These are phyloP conservation scores for Triticum urartu DNA, from an alignment of 176 grass and related monocot genomes.

Conservation along the genomic window DNA sequence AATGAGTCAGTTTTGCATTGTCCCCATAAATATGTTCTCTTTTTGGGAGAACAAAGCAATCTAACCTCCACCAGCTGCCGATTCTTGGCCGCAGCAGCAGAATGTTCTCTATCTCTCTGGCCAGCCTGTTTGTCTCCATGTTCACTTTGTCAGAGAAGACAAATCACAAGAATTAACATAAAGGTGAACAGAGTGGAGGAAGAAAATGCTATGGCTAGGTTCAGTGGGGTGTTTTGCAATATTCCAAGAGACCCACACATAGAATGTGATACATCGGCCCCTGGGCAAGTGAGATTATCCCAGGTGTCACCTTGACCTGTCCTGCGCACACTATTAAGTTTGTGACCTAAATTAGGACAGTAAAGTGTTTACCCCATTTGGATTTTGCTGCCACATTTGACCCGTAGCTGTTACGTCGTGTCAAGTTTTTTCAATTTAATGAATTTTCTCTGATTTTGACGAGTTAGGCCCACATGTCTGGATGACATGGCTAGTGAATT, in stretches of 20 bases:
- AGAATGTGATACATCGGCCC: neutral
- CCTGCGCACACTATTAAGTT: neutral
- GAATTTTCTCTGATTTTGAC: too few species aligned
- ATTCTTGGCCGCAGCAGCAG: neutral
- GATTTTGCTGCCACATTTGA: too few species aligned
- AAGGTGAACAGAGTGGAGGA: neutral
- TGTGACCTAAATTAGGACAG: neutral
- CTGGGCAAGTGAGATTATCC: neutral
- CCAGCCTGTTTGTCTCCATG: neutral
- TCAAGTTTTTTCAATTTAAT: too few species aligned
- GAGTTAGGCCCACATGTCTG: too few species aligned
- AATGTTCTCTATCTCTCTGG: neutral
- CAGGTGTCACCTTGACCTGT: conserved; percentile 9
- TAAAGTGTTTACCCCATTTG: neutral
- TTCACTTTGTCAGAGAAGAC: neutral
- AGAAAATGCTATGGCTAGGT: neutral
- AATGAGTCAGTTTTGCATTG: neutral
- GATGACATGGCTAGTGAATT: too few species aligned
- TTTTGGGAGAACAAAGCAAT: neutral
- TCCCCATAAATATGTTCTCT: neutral
- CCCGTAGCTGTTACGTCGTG: too few species aligned
- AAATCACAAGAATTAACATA: neutral
- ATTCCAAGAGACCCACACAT: neutral
- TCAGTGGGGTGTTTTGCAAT: neutral
- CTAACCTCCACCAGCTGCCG: neutral